Evolutionary conservation across 768 basidiomycete species (phyloP).

Genomic region (Russula ochroleuca): DNA sequence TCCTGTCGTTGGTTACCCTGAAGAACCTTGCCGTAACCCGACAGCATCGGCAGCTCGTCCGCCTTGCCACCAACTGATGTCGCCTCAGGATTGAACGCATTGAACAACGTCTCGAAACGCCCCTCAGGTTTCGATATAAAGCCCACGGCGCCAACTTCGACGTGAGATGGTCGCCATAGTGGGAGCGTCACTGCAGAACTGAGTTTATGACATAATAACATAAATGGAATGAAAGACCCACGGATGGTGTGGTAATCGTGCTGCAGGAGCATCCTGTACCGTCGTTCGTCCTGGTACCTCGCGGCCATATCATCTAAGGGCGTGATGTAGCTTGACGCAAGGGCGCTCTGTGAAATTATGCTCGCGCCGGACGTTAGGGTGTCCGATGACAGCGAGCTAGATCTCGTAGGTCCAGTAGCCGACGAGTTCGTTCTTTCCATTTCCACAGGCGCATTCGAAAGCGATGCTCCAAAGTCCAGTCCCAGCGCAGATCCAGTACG

Average conservation of each 20-base stretch:
- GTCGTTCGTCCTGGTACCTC: conserved; percentile 54
- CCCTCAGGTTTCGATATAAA: conserved; percentile 67
- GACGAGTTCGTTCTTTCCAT: background rate
- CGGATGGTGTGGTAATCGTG: conserved; percentile 68
- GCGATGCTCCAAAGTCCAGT: background rate
- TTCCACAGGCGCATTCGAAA: background rate
- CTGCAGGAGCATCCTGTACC: conserved; percentile 60
- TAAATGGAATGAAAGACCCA: conserved; percentile 35
- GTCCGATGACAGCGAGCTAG: conserved; percentile 3
- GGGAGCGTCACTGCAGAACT: conserved; percentile 41
- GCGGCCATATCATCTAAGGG: conserved; percentile 39
- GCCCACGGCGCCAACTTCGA: conserved; percentile 69
- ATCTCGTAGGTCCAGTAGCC: background rate
- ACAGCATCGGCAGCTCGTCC: conserved; percentile 51
- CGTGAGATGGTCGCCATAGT: conserved; percentile 62
- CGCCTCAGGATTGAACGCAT: conserved; percentile 54
- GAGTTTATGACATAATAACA: background rate
- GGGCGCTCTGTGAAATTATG: conserved; percentile 6
- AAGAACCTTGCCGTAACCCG: conserved; percentile 58
- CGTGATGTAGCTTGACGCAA: conserved; percentile 37
- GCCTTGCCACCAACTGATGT: conserved; percentile 40
- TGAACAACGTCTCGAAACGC: conserved; percentile 66
- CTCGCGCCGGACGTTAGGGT: conserved; percentile 12
- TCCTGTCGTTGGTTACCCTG: conserved; percentile 49
- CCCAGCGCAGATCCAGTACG: conserved; percentile 2